These are phyloP conservation scores for Fusarium nisikadoi DNA, from an alignment of 2,329 filamentous ascomycete species.

Conservation along the genomic window DNA sequence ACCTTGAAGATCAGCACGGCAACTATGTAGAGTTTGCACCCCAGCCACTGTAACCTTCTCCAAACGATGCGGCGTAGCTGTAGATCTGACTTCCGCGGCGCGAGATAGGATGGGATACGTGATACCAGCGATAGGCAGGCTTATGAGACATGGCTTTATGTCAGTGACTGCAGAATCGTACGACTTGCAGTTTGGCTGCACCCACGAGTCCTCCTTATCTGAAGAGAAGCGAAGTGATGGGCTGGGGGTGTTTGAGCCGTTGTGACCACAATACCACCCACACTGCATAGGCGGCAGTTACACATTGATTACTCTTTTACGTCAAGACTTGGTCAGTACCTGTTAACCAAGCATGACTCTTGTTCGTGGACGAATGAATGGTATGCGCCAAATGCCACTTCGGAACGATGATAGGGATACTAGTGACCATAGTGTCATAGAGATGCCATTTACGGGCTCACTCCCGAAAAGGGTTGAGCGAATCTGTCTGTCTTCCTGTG, in stretches of 20 bases:
- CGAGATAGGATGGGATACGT: conserved; percentile 9
- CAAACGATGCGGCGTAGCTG: conserved; percentile 18
- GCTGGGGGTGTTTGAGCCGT: conserved; percentile 6
- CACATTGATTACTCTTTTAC: neutral
- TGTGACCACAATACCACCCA: conserved; percentile 17
- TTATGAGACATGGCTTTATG: conserved; percentile 33
- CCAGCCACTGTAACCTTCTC: conserved; percentile 14
- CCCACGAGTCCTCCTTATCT: conserved; percentile 16
- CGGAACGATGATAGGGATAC: neutral
- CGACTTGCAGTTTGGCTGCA: conserved; percentile 16
- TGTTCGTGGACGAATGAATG: neutral
- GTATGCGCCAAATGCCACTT: neutral
- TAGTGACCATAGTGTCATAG: neutral
- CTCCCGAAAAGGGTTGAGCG: conserved; percentile 15
- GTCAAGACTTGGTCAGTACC: neutral
- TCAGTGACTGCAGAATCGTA: conserved; percentile 34
- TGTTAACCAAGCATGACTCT: neutral
- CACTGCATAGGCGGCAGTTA: conserved; percentile 13
- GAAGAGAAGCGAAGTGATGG: conserved; percentile 2
- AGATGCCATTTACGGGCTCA: neutral
- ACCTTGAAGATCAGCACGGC: conserved; percentile 24
- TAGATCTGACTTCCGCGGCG: conserved; percentile 15
- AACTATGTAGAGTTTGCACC: conserved; percentile 15
- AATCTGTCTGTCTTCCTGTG: neutral
- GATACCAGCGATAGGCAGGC: neutral